Percentiles rank a stretch among this genome's conserved stretches.
Evolutionary conservation across 2,329 filamentous ascomycete species (phyloP).

Genomic region (Colletotrichum shisoi): DNA sequence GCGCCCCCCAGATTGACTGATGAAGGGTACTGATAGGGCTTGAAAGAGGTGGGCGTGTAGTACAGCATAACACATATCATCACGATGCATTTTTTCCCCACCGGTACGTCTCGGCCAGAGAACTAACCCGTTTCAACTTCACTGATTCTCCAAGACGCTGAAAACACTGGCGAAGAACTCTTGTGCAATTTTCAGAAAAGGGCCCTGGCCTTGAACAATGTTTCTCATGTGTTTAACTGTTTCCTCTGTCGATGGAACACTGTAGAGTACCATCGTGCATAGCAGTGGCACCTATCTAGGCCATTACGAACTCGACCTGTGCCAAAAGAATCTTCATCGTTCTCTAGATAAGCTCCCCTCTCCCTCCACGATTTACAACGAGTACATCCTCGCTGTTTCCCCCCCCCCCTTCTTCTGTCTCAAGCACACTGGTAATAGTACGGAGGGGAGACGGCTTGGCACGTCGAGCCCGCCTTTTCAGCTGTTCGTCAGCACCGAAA

Average conservation of each 20-base stretch:
- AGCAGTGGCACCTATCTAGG: too few species aligned
- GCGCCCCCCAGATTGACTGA: not conserved
- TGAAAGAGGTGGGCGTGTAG: accelerated
- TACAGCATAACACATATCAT: not conserved
- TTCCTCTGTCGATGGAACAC: not conserved
- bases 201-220: too few species aligned
- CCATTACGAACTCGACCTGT: not conserved
- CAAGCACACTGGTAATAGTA: slow-evolving; percentile 29
- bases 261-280: not conserved
- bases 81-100: not conserved
- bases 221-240: too few species aligned
- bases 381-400: too few species aligned
- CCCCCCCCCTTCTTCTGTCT: not conserved
- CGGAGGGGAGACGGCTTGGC: slow-evolving; percentile 28
- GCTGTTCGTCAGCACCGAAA: not conserved
- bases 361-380: too few species aligned
- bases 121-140: too few species aligned
- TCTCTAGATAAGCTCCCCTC: too few species aligned
- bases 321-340: not conserved
- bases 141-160: not conserved
- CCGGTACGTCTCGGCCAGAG: too few species aligned
- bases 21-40: accelerated
- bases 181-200: too few species aligned
- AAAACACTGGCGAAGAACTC: not conserved
- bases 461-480: slow-evolving; percentile 21